Percentiles rank a stretch among this genome's conserved stretches.
Evolutionary conservation across 345 rosid species (phyloP).

Genomic region (Citrus maxima): DNA sequence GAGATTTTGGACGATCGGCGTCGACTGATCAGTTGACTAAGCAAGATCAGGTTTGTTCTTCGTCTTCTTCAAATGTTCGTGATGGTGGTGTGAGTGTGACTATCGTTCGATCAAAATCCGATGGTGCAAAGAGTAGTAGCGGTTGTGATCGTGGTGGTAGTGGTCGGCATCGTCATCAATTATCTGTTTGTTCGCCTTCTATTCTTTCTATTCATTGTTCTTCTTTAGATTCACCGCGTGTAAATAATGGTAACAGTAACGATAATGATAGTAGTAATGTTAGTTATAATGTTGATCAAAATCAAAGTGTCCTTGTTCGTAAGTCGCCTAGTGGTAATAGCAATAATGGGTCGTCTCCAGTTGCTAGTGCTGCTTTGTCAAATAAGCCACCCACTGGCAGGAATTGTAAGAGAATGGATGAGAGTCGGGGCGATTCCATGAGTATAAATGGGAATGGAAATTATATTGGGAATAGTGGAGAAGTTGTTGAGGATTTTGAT

Average conservation of each 20-base stretch:
- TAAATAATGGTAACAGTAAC: slow-evolving; percentile 28
- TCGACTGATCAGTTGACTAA: slow-evolving; percentile 36
- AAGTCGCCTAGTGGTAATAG: slow-evolving; percentile 24
- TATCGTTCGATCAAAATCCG: slow-evolving; percentile 55
- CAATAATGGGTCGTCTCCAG: slow-evolving; percentile 21
- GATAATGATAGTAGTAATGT: slow-evolving; percentile 12
- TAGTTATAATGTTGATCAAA: slow-evolving; percentile 6
- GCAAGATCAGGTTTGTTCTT: slow-evolving; percentile 21
- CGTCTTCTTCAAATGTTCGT: slow-evolving; percentile 17
- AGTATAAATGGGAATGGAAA: slow-evolving; percentile 30
- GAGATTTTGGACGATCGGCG: slow-evolving; percentile 36
- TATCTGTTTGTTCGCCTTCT: slow-evolving; percentile 32
- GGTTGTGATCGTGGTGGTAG: slow-evolving; percentile 23
- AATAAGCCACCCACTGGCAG: slow-evolving; percentile 35
- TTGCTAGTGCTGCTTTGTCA: slow-evolving; percentile 18
- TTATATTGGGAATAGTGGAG: slow-evolving; percentile 27
- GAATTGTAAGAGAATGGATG: slow-evolving; percentile 26
- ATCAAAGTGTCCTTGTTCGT: slow-evolving; percentile 6
- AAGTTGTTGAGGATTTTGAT: slow-evolving; percentile 31
- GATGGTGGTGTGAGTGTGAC: not conserved
- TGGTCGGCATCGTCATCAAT: slow-evolving; percentile 33
- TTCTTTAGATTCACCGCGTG: slow-evolving; percentile 22
- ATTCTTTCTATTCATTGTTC: slow-evolving; percentile 33
- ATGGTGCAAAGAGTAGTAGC: slow-evolving; percentile 23
- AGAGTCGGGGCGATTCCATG: slow-evolving; percentile 18